Base-by-base conservation (phyloP, 2,329 filamentous ascomycete species). In the Monilinia fructicola region DNA sequence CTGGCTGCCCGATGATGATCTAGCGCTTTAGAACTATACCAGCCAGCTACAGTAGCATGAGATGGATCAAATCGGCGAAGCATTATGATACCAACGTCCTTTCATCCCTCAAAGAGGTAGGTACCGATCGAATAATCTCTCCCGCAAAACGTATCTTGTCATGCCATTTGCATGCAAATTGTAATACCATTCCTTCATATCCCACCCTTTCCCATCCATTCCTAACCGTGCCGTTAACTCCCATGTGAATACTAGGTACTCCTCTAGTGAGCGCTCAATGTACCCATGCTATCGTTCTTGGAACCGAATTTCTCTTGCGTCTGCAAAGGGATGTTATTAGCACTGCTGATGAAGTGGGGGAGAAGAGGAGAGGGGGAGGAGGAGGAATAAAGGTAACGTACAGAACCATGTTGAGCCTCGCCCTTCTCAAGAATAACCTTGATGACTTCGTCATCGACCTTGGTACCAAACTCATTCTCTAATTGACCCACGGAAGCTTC, bases 391-490 rank as follows among this genome's bases (percentile, higher is more conserved):
- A 58, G 31, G 48, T 60, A 53, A 78, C 82, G 70, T 79, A 88
- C 86, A 77, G 82, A 78, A 50, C 77, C 76, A 74, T 86, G 84
- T 79, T 95, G 89, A 65, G 89, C 77, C 21, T 82, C 82, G 28
- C 94, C 94, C 77, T 86, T 86, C 80, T 92, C 85, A 53, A 98
- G 81, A 70, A 99, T 97, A 80, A 87, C 82, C 80, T 86, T 86
- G 75, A 98, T 89, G 67, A 90, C 88, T 0, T 94, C 90, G 10
- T 97, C 93, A 31, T 92, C 89, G 65, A 88, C 83, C 73, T 83
- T 80, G 18, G 92, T 94, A 72, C 91, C 92, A 73, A 99, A 99
- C 81, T 98, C 93, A 72, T 88, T 90, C 75, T 95, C 89, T 5
- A 99, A 83, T 56, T 83, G 83, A 54, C 82, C 79, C 71, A 96